Evolutionary conservation across 495 filamentous ascomycete species (phyloP), one percentile per base, ranked within the genome.

Genomic region (Aspergillus homomorphus): DNA sequence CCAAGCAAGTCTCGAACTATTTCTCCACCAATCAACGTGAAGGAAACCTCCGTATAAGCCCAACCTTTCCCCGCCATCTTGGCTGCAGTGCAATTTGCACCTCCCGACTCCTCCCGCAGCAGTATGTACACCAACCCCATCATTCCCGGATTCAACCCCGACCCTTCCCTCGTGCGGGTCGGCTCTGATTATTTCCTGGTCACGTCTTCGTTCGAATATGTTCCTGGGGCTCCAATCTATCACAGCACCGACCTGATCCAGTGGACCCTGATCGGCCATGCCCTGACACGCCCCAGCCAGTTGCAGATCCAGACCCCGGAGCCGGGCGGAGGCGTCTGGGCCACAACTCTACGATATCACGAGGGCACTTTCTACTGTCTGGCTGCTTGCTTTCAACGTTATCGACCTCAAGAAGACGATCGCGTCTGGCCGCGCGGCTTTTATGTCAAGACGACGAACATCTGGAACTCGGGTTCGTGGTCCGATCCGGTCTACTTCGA

Each of bases 241-340:
- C 71, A 77, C 46, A 77, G 73, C 46, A 68, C 57, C 3, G 79
- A 82, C 60, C 64, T 80, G 30, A 68, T 80, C 21, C 58, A 70
- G 42, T 82, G 78, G 77, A 62, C 62, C 6, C 65, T 81, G 22
- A 77, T 84, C 30, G 76, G 73, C 1, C 82, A 86, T 57, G 85
- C 81, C n/a, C 66, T 88, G 49, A 85, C 64, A 33, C 79, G 83
- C 54, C 77, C 77, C 38, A 77, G 75, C 26, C 85, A 88, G 64
- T 68, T 87, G 20, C 82, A 87, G 61, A 84, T 88, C 67, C 82
- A 85, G 22, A 80, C 76, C 1, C 72, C 76, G 0, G 78, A 80
- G 38, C 78, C 78, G 0, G 76, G 77, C 7, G 77, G 73, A 30
- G 79, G 77, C 0, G 66, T 80, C 9, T 81, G 77, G 70, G 77